Evolutionary conservation across 331 rosid species (phyloP), one percentile per base, ranked within the genome.

Genomic region (Malus hybrid): DNA sequence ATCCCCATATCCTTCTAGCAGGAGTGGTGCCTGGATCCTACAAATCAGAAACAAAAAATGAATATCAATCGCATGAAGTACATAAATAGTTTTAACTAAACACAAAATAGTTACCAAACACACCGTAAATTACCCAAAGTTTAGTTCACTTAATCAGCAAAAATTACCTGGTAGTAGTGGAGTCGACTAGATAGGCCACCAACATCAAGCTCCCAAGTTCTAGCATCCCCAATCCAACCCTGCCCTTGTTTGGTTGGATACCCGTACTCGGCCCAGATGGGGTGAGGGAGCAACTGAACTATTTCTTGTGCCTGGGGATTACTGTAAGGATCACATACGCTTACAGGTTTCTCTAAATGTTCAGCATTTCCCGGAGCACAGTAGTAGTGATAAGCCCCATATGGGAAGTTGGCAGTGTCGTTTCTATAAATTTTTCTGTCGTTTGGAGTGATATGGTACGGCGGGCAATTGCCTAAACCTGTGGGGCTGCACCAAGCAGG

Each of bases 251-350:
- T 86, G 29, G 84, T 88, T 11, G 97, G 97, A 52, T 89, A 92
- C 62, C 97, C 97, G 67, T 92, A 92, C 15, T 85, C 69, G 11
- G 74, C 84, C 97, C 97, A 92, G 1, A 89, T 82, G 72, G 97
- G 97, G 70, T 92, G 97, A 79, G 97, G 96, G 29, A 89, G 75
- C 83, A 92, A 76, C 81, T 92, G 97, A 55, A 89, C 77, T 20
- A 92, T 84, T 79, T 92, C 97, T 84, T 92, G 97, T n/a, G 96
- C 90, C 66, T 88, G 93, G 67, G 97, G 97, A 71, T 92, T 92
- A 68, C 97, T 92, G 66, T 89, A 92, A 60, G 93, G 91, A 52
- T 92, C 97, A 78, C 96, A 92, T 31, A 81, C 79, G 77, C 85
- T 81, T 4, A 83, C 91, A 6, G 90, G 91, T 36, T 82, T 75